Evolutionary conservation across 768 basidiomycete genomes (phyloP).

Genomic region (Pleurotus pulmonarius): DNA sequence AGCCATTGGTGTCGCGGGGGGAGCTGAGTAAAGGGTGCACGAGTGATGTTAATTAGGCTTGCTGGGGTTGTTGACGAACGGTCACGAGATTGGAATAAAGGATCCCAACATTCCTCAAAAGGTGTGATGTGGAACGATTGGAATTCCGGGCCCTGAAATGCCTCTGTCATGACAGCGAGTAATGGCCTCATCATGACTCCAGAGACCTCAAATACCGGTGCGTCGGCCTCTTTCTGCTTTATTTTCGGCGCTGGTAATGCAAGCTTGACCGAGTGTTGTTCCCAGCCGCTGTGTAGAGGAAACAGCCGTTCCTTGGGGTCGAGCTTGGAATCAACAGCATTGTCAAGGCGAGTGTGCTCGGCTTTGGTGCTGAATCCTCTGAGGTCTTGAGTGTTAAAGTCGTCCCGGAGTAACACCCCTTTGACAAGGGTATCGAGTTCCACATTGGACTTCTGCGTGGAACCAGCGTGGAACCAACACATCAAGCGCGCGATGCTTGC

Average conservation of each 20-base stretch:
- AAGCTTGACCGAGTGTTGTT: conserved; percentile 12
- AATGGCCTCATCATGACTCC: conserved; percentile 22
- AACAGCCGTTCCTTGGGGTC: background rate
- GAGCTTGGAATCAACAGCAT: background rate
- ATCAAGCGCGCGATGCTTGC: conserved; percentile 13
- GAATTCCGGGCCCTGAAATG: conserved; percentile 13
- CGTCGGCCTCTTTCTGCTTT: conserved; percentile 17
- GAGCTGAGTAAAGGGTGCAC: background rate
- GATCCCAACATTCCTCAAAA: conserved; percentile 14
- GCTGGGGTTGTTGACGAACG: background rate
- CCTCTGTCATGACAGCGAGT: conserved; percentile 16
- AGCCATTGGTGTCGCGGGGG: background rate
- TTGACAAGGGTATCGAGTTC: conserved; percentile 20
- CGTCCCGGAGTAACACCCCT: conserved; percentile 17
- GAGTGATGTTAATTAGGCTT: background rate
- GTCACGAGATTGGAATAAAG: background rate
- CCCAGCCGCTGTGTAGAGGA: conserved; percentile 17
- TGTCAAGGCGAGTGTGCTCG: conserved; percentile 16
- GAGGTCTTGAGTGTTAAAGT: conserved; percentile 20
- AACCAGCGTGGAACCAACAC: conserved; percentile 17
- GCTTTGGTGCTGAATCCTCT: conserved; percentile 14
- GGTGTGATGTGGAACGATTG: conserved; percentile 13
- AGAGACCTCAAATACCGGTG: conserved; percentile 23
- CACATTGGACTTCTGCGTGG: conserved; percentile 14
- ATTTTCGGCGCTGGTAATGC: conserved; percentile 11